Conservation (phyloP, 1,139 yeast genomes). For the Taiozyma sp. region DNA sequence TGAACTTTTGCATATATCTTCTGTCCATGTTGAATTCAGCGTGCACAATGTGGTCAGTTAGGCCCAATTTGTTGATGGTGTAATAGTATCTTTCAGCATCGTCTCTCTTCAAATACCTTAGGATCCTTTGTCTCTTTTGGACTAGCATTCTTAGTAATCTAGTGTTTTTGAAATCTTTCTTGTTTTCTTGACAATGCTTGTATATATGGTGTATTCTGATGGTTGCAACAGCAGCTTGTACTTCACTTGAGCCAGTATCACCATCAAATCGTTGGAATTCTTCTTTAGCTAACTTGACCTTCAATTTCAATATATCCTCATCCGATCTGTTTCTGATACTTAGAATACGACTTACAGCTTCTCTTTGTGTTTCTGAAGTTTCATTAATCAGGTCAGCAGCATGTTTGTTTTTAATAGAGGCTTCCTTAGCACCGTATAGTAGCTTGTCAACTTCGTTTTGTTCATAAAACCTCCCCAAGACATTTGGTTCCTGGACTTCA, state of each 20-base stretch:
- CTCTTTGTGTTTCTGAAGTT: conserved; percentile 55
- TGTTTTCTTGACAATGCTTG: conserved; percentile 65
- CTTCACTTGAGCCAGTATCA: conserved; percentile 93
- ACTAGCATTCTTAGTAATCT: conserved; percentile 75
- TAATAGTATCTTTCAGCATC: conserved; percentile 79
- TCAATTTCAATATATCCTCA: conserved; percentile 51
- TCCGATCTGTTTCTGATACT: conserved; percentile 66
- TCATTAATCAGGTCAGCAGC: conserved; percentile 27
- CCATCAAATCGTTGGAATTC: conserved; percentile 84
- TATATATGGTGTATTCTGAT: conserved; percentile 74
- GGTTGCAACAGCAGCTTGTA: conserved; percentile 88
- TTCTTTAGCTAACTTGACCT: conserved; percentile 57
- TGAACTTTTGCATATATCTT: conserved; percentile 78
- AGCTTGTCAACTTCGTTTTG: conserved; percentile 68
- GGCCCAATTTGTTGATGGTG: conserved; percentile 81
- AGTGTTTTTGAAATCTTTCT: conserved; percentile 67
- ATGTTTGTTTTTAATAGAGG: conserved; percentile 41
- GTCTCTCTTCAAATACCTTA: conserved; percentile 74
- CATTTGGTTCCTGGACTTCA: conserved; percentile 55
- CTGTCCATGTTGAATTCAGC: conserved; percentile 82
- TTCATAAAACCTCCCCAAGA: conserved; percentile 54
- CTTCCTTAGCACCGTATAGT: conserved; percentile 70
- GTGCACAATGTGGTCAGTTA: conserved; percentile 72
- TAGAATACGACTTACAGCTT: conserved; percentile 66
- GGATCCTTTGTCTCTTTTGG: conserved; percentile 79